These are phyloP conservation scores for Aspergillus sp. DNA, from an alignment of 2,329 filamentous ascomycete genomes.

Conservation along the genomic window DNA sequence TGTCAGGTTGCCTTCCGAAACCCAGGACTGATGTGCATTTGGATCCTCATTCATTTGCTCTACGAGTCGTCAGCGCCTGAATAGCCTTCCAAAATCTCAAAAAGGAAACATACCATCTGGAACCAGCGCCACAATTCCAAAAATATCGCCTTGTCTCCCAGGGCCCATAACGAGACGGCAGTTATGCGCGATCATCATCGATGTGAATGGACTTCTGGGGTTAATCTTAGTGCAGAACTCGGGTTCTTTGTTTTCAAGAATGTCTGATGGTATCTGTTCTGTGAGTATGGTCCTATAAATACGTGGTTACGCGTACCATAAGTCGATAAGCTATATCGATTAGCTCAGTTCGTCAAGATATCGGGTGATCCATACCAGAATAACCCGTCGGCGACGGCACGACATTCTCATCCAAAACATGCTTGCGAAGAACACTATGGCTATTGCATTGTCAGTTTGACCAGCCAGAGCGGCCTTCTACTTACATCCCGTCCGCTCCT, in stretches of 20 bases:
- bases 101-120: constrained; percentile 31
- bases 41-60: constrained; percentile 4
- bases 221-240: constrained; percentile 33
- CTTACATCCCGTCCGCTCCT: constrained; percentile 30
- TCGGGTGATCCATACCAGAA: constrained; percentile 1
- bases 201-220: constrained; percentile 42
- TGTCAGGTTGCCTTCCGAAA: neutral
- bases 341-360: neutral
- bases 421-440: constrained; percentile 3
- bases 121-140: constrained; percentile 47
- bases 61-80: neutral
- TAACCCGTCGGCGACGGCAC: constrained; percentile 2
- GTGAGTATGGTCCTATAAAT: neutral
- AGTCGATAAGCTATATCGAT: constrained; percentile 2
- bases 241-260: constrained; percentile 8
- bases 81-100: no score
- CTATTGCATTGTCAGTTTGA: neutral
- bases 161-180: constrained; percentile 49
- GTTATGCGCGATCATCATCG: constrained; percentile 48
- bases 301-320: neutral
- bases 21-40: constrained; percentile 2
- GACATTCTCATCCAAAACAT: neutral
- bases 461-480: neutral
- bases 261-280: neutral
- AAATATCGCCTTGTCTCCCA: constrained; percentile 41